These are phyloP conservation scores for Coniferiporia weirii DNA, from an alignment of 1,284 basidiomycete genomes.

Conservation along the genomic window DNA sequence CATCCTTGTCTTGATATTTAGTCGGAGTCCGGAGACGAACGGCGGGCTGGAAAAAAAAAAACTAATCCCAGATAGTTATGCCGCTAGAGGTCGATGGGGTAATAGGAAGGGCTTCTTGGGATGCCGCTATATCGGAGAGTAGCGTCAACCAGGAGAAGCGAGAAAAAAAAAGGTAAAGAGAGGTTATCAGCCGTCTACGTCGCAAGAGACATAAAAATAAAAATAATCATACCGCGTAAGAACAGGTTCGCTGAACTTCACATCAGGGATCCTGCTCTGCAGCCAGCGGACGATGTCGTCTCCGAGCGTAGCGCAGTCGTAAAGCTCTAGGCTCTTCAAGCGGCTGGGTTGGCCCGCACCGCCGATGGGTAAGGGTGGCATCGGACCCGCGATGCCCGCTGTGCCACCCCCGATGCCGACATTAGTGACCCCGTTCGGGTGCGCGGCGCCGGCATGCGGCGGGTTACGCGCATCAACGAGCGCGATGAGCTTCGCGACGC, in stretches of 20 bases:
- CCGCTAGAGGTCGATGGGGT: slow-evolving; percentile 4
- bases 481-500: slow-evolving; percentile 55
- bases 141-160: neutral
- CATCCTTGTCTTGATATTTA: neutral
- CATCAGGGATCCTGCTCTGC: slow-evolving; percentile 49
- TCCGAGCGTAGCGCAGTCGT: slow-evolving; percentile 57
- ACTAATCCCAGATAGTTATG: neutral
- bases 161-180: neutral
- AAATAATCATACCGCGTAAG: neutral
- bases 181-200: neutral
- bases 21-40: neutral
- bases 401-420: slow-evolving; percentile 17
- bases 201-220: neutral
- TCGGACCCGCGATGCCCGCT: slow-evolving; percentile 34
- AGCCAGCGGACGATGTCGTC: slow-evolving; percentile 64
- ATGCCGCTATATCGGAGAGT: neutral
- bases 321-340: slow-evolving; percentile 52
- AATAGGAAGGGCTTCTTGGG: slow-evolving; percentile 6
- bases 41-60: no score
- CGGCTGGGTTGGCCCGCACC: slow-evolving; percentile 21
- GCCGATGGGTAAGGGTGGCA: neutral
- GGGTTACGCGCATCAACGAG: slow-evolving; percentile 67
- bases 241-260: slow-evolving; percentile 50
- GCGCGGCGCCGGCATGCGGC: neutral
- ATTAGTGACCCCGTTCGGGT: neutral